Base-by-base conservation (phyloP, 2,329 filamentous ascomycete species). In the Cylindrodendrum hubeiense region DNA sequence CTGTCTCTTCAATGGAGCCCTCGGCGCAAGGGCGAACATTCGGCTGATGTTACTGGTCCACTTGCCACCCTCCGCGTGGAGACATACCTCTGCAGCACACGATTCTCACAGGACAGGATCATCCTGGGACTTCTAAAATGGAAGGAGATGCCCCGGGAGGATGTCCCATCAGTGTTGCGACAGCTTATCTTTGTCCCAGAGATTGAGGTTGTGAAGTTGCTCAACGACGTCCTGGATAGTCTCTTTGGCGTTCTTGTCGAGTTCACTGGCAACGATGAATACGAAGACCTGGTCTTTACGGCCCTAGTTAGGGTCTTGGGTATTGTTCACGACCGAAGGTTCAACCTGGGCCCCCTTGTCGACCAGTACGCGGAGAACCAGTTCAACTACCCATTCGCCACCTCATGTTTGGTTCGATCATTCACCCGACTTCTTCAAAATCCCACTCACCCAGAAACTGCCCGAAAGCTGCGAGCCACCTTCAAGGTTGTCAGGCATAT, bases 401-500 rank as follows among this genome's bases (percentile, higher is more conserved):
- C 94, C 0, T 90, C 94, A 5, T 97, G 94, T 76, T 84, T 99
- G 28, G 90, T 98, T 55, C 87, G 93, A 68, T 97, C 95, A 39
- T 97, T 97, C 73, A 92, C 92, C 5, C 88, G 95, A 58, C 86
- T 98, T 4, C 84, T 99, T 9, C 90, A 92, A 56, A 94, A 93
- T 50, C 93, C 94, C 1, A 91, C 92, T 1, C 94, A 98, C 71
- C 88, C 93, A 0, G 91, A 96, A 68, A 93, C 90, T 21, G 93
- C 95, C 17, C 89, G 95, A 44, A 94, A 93, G 73, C 85, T 99
- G 54, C 90, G 95, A 56, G 92, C 95, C 19, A 95, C 96, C 0
- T 94, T 98, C 82, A 99, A 99, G 78, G 95, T 99, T 28, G 94
- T 95, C 41, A 90, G 92, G 41, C 94, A 98, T 73, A 91, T 99